A percentile compares a stretch with the other conserved stretches of the same genome.
These are phyloP conservation scores for Magnaporthiopsis incrustans DNA, from an alignment of 2,329 filamentous ascomycete species.

Conservation along the genomic window DNA sequence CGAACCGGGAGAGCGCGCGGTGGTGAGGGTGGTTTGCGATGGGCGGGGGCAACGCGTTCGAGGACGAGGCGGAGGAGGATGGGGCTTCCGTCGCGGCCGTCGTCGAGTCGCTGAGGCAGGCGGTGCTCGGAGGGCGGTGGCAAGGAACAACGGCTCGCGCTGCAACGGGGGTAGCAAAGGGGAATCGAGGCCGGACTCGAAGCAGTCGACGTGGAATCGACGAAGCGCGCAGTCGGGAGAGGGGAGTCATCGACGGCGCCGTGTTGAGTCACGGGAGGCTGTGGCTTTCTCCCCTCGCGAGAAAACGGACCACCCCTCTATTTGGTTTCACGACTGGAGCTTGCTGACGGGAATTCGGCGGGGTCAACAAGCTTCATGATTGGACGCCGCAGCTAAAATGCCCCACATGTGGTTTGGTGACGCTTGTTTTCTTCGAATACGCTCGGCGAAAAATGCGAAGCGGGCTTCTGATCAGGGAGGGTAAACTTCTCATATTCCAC, in stretches of 20 bases:
- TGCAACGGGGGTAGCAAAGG: not conserved
- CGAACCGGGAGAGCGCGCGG: not conserved
- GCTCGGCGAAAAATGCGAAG: too few species aligned
- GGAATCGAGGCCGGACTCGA: not conserved
- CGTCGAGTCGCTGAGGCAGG: not conserved
- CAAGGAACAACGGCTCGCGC: not conserved
- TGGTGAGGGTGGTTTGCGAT: not conserved
- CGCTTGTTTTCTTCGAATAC: too few species aligned
- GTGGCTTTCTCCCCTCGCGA: not conserved
- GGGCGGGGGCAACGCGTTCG: not conserved
- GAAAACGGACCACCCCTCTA: slow-evolving; percentile 4
- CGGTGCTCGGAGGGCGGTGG: too few species aligned
- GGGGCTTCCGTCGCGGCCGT: not conserved
- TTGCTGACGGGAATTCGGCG: not conserved
- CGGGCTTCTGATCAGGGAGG: too few species aligned
- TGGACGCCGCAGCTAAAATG: not conserved
- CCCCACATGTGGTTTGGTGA: too few species aligned
- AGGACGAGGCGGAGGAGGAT: not conserved
- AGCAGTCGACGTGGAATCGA: not conserved
- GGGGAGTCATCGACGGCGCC: not conserved
- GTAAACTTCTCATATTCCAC: too few species aligned
- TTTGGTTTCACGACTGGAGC: not conserved
- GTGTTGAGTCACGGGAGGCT: not conserved
- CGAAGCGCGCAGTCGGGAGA: not conserved
- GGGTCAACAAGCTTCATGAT: not conserved